phyloP scores from a whole-genome alignment of 306 rosid species.

The Prunus salicina region DNA sequence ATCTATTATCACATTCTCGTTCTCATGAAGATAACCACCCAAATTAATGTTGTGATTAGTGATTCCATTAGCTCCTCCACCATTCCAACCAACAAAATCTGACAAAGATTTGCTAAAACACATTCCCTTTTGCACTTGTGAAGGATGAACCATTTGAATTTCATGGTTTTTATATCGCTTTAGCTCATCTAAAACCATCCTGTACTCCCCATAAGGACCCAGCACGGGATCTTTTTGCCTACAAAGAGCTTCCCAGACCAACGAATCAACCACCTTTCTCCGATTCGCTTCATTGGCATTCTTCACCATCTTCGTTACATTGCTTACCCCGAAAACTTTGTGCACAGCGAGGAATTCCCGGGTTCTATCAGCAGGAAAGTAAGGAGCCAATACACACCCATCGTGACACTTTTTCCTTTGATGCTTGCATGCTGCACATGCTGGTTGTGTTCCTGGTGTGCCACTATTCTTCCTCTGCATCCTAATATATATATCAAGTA shows the following conservation, averaged over 20 bases:
- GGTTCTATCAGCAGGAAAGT: slow-evolving; percentile 55
- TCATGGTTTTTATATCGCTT: slow-evolving; percentile 28
- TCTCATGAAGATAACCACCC: slow-evolving; percentile 22
- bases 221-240: slow-evolving; percentile 69
- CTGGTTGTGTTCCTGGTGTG: slow-evolving; percentile 39
- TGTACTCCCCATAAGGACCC: slow-evolving; percentile 70
- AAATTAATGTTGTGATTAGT: slow-evolving; percentile 9
- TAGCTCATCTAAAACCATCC: slow-evolving; percentile 44
- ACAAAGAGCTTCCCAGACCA: slow-evolving; percentile 79
- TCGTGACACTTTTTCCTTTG: slow-evolving; percentile 75
- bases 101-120: slow-evolving; percentile 32
- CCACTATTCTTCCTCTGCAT: slow-evolving; percentile 50
- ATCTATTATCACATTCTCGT: slow-evolving; percentile 32
- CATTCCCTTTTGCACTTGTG: slow-evolving; percentile 27
- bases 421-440: slow-evolving; percentile 88
- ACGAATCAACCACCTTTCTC: slow-evolving; percentile 53
- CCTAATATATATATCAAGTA: neutral
- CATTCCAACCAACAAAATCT: slow-evolving; percentile 40
- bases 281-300: slow-evolving; percentile 40
- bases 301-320: slow-evolving; percentile 63
- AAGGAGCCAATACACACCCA: slow-evolving; percentile 57
- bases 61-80: slow-evolving; percentile 18
- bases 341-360: slow-evolving; percentile 71
- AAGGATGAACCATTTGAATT: slow-evolving; percentile 30
- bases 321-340: slow-evolving; percentile 75